Evolutionary conservation across 192 early-diverging fungal genomes (phyloP), one percentile per base, ranked within the genome.

Genomic region (Coemansia sp.): DNA sequence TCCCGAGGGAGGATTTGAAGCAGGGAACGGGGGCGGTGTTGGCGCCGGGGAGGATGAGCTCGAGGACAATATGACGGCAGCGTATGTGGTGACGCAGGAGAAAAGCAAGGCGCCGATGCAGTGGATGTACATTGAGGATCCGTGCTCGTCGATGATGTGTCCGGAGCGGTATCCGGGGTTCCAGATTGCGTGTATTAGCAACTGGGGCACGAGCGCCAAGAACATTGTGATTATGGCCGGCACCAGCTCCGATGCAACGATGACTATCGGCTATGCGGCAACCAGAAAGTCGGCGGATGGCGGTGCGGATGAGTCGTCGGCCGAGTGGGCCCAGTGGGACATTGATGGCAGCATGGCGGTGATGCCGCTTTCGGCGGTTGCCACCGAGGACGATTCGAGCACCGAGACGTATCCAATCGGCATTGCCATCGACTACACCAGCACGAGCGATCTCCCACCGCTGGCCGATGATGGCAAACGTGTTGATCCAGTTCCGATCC

Each of bases 381-480:
- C 22, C 36, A 26, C 69, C 45, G 69, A 86, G 40, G 54, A 66
- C 40, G 60, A 75, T 9, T 85, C 87, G n/a, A 48, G 36, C 5
- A 11, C 77, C 1, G 92, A 94, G 61, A 88, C 89, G 6, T 79
- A 73, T 40, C 85, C 90, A 6, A 54, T 94, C 0, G 94, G 94
- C 5, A 62, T 90, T 51, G 92, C 87, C 11, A 32, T 94, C 46
- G 94, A 96, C 78, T 88, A 90, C 60, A 88, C 91, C 21, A 77
- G 82, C 36, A 80, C 73, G n/a, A 84, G 84, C 9, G 65, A 65
- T 6, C 56, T 93, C 19, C 78, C 84, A 13, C 83, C 89, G 0
- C 48, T 84, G 6, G 80, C 84, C 13, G 81, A 87, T 16, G 86
- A 85, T 57, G 87, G 86, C 9, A 79, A 66, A 6, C 56, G 65